Conservation (phyloP, 495 filamentous ascomycete species). For the Oidiodendron maius region DNA sequence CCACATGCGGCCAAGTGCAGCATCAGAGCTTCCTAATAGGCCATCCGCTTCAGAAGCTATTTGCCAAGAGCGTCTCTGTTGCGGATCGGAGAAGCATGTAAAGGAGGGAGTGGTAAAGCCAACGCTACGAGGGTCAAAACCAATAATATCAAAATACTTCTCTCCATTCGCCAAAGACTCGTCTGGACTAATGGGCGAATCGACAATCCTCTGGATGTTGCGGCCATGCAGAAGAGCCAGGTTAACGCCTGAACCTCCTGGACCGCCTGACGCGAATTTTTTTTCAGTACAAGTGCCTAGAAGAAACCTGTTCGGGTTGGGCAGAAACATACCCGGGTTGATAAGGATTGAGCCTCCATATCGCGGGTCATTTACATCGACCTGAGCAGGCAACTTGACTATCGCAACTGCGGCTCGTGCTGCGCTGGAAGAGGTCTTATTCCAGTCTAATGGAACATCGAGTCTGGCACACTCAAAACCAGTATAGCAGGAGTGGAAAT, state of each 20-base stretch:
- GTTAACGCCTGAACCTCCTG: slow-evolving; percentile 30
- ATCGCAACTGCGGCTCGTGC: neutral
- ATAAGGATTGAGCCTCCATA: slow-evolving; percentile 44
- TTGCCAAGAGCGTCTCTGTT: neutral
- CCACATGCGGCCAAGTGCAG: neutral
- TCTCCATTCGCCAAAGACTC: slow-evolving; percentile 4
- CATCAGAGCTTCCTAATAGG: neutral
- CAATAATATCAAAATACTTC: slow-evolving; percentile 39
- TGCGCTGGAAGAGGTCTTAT: neutral
- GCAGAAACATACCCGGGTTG: slow-evolving; percentile 39
- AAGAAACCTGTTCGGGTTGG: too few species aligned
- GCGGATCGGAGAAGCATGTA: slow-evolving; percentile 35
- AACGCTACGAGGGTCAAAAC: slow-evolving; percentile 50
- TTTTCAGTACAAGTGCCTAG: too few species aligned
- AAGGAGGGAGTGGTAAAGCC: slow-evolving; percentile 41
- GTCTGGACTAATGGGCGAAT: slow-evolving; percentile 6
- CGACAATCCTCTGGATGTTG: slow-evolving; percentile 24
- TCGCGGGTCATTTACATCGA: slow-evolving; percentile 36
- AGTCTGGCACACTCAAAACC: slow-evolving; percentile 35
- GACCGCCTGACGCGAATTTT: slow-evolving; percentile 35
- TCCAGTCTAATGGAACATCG: slow-evolving; percentile 16
- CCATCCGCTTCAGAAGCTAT: neutral
- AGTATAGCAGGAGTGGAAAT: slow-evolving; percentile 18
- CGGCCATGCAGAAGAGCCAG: slow-evolving; percentile 11
- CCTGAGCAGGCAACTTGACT: slow-evolving; percentile 1